Evolutionary conservation across 73 alveolate genomes (phyloP).

Genomic region (Vitrella brassicaformis): DNA sequence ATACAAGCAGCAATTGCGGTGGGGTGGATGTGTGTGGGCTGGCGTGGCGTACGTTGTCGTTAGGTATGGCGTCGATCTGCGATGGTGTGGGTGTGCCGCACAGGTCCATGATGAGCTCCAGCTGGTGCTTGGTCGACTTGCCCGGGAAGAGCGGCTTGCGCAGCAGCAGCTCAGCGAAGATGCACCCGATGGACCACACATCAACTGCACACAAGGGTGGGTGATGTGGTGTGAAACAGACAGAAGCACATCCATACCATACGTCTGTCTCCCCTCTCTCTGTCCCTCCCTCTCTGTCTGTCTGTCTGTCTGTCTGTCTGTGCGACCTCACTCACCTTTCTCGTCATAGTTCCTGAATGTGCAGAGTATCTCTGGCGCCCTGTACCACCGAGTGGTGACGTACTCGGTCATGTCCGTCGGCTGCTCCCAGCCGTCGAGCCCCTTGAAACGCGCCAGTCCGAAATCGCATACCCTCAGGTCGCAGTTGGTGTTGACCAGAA

Average conservation of each 20-base stretch:
- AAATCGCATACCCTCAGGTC: conserved; percentile 78
- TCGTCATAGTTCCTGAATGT: conserved; percentile 32
- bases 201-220: no score
- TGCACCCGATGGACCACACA: conserved; percentile 49
- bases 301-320: background rate
- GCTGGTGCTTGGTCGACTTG: conserved; percentile 18
- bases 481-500: conserved; percentile 67
- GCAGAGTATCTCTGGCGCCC: conserved; percentile 68
- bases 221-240: no score
- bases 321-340: background rate
- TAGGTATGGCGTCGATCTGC: background rate
- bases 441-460: conserved; percentile 54
- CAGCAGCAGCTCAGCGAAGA: conserved; percentile 58
- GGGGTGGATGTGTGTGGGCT: background rate
- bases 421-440: background rate
- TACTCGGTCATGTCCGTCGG: conserved; percentile 19
- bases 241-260: no score
- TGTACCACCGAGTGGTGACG: conserved; percentile 57
- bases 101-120: conserved; percentile 31
- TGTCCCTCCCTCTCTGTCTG: no score
- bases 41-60: background rate
- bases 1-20: no score
- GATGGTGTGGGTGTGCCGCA: conserved; percentile 30
- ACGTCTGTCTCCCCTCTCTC: no score
- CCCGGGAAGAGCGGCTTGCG: conserved; percentile 44